Evolutionary conservation across 257 asterid species (phyloP).

Genomic region (Fraxinus excelsior): DNA sequence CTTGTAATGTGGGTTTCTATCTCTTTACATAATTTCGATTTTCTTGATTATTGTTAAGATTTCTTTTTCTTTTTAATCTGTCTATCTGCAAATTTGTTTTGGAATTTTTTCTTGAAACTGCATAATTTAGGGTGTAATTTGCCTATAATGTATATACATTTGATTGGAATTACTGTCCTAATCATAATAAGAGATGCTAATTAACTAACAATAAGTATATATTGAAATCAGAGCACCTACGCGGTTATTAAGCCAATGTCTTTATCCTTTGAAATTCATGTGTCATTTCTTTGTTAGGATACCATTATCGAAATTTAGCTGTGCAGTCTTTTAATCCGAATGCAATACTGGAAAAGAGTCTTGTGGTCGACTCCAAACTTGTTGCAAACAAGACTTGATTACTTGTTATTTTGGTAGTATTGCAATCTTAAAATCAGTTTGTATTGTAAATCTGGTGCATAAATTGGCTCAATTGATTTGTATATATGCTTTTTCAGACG

Average conservation of each 20-base stretch:
- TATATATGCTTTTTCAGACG: too few species aligned
- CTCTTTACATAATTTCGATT: slow-evolving; percentile 14
- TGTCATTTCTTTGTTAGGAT: background rate
- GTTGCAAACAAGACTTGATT: background rate
- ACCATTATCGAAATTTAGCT: background rate
- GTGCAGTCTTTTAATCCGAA: too few species aligned
- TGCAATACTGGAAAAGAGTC: too few species aligned
- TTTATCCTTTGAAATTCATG: background rate
- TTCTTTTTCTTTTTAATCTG: background rate
- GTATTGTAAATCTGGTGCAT: too few species aligned
- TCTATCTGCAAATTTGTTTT: background rate
- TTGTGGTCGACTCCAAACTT: too few species aligned
- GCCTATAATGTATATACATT: background rate
- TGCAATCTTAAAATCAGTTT: background rate
- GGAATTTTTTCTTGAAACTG: background rate
- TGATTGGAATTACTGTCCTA: background rate
- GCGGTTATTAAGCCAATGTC: too few species aligned
- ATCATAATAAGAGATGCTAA: background rate
- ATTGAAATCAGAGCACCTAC: background rate
- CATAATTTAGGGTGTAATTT: background rate
- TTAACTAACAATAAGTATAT: background rate
- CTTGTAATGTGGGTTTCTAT: background rate
- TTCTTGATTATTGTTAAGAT: slow-evolving; percentile 11
- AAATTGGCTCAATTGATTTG: background rate
- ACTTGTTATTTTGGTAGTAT: background rate